A percentile compares a stretch with the other conserved stretches of the same genome.
Evolutionary conservation across 192 early-diverging fungal genomes (phyloP).

Genomic region (Rhizophagus clarus): DNA sequence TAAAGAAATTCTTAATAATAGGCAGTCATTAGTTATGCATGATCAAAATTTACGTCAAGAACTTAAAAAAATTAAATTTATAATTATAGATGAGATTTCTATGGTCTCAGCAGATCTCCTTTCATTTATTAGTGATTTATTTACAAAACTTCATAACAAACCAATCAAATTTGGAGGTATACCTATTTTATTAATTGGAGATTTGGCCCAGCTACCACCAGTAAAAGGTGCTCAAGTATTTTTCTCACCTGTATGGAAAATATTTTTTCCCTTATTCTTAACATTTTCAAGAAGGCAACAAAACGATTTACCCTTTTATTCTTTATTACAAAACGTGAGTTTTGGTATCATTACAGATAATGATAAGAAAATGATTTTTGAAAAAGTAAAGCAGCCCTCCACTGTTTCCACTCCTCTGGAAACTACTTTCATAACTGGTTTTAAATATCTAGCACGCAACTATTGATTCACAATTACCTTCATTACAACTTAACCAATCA

Average conservation of each 20-base stretch:
- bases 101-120: neutral
- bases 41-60: neutral
- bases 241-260: neutral
- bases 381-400: too few relatives aligned
- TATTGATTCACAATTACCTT: too few relatives aligned
- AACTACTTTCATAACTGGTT: too few relatives aligned
- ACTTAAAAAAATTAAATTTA: neutral
- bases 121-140: neutral
- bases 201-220: neutral
- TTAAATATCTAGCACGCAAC: too few relatives aligned
- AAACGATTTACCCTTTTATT: neutral
- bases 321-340: neutral
- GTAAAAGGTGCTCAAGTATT: neutral
- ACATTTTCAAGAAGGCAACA: neutral
- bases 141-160: neutral
- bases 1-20: neutral
- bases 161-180: neutral
- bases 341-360: neutral
- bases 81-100: constrained; percentile 17
- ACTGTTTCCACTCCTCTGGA: too few relatives aligned
- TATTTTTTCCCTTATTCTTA: constrained; percentile 6
- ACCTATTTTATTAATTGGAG: neutral
- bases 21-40: neutral
- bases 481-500: too few relatives aligned
- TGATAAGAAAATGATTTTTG: neutral